These are phyloP conservation scores for Graphium sp. DNA, from an alignment of 2,329 filamentous ascomycete species.

Conservation along the genomic window DNA sequence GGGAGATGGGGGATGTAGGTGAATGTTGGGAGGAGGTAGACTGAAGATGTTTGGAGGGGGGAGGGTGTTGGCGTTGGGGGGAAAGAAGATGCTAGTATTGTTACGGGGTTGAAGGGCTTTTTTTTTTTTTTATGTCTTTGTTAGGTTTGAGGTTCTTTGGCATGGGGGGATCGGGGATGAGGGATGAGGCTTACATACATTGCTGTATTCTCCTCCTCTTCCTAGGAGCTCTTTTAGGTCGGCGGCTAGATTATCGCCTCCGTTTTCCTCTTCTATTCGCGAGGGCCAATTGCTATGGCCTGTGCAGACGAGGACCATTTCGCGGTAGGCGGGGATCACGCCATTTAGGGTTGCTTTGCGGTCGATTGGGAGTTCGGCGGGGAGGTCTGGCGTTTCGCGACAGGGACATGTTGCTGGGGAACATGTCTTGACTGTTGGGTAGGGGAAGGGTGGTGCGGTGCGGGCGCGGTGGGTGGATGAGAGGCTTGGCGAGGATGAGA, in stretches of 20 bases:
- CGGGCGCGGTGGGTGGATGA: too few species aligned
- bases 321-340: conserved; percentile 60
- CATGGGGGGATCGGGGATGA: background rate
- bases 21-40: conserved; percentile 70
- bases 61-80: conserved; percentile 14
- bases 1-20: conserved; percentile 61
- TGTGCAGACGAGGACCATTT: conserved; percentile 74
- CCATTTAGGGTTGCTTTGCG: conserved; percentile 52
- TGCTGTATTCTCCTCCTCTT: conserved; percentile 45
- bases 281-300: conserved; percentile 68
- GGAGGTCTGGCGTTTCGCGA: conserved; percentile 46
- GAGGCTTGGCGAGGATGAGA: too few species aligned
- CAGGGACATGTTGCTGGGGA: conserved; percentile 65
- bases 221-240: conserved; percentile 57
- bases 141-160: background rate
- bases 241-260: conserved; percentile 44
- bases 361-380: conserved; percentile 59
- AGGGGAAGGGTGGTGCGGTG: too few species aligned
- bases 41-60: conserved; percentile 39
- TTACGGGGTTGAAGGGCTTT: conserved; percentile 70
- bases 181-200: conserved; percentile 32
- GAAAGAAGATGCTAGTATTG: conserved; percentile 64
- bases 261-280: conserved; percentile 68
- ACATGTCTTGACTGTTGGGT: conserved; percentile 37
- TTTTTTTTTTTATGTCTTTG: background rate